These are phyloP conservation scores for Inga laurina DNA, from an alignment of 306 rosid species.

Conservation along the genomic window DNA sequence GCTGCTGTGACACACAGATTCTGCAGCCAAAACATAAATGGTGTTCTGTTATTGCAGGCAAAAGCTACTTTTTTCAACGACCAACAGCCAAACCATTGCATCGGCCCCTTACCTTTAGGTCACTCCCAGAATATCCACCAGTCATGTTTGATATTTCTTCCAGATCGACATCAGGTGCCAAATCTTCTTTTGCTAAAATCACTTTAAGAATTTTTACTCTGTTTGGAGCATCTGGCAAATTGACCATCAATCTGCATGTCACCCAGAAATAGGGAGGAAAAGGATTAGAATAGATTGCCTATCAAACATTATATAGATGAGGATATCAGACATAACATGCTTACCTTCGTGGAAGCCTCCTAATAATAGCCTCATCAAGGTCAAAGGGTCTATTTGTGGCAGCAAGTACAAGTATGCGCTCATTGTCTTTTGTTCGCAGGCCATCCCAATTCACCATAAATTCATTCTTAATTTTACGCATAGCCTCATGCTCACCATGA, in stretches of 20 bases:
- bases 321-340: not conserved
- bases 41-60: not conserved
- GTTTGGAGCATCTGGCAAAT: conserved; percentile 81
- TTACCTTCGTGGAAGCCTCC: conserved; percentile 98
- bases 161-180: conserved; percentile 74
- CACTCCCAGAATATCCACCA: conserved; percentile 97
- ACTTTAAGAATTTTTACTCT: conserved; percentile 81
- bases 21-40: conserved; percentile 55
- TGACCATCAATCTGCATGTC: conserved; percentile 81
- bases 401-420: conserved; percentile 92
- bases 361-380: conserved; percentile 95
- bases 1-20: conserved; percentile 92
- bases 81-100: conserved; percentile 9
- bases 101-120: conserved; percentile 67
- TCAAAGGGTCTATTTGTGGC: conserved; percentile 99
- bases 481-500: conserved; percentile 93
- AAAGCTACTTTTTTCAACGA: conserved; percentile 21
- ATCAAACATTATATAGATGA: conserved; percentile 19
- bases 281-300: not conserved
- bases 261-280: not conserved
- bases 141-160: conserved; percentile 81
- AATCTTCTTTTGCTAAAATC: conserved; percentile 83
- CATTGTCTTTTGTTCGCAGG: conserved; percentile 90
- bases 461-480: conserved; percentile 98
- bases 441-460: conserved; percentile 99